Percentiles rank a stretch among this genome's conserved stretches.
phyloP scores from a whole-genome alignment of 257 asterid genomes.

The Lycium barbarum region DNA sequence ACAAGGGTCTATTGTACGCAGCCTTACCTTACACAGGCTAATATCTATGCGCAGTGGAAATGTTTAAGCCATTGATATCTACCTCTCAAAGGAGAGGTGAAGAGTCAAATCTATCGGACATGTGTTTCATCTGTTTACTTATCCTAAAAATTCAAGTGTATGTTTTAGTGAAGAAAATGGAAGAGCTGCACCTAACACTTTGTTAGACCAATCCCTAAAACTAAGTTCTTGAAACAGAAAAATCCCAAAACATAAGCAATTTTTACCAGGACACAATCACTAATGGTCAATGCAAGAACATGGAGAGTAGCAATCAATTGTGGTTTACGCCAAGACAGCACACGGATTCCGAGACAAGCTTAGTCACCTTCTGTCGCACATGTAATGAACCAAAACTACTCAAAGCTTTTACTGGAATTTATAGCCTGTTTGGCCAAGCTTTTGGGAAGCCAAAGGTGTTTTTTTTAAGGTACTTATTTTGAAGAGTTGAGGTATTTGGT shows the following conservation, averaged over 20 bases:
- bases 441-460: neutral
- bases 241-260: neutral
- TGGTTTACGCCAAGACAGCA: conserved; percentile 1
- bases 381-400: neutral
- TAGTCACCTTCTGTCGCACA: conserved; percentile 16
- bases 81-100: neutral
- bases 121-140: conserved; percentile 13
- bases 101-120: neutral
- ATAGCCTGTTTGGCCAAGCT: conserved; percentile 6
- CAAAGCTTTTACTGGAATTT: neutral
- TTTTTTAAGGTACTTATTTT: neutral
- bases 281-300: conserved; percentile 4
- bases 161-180: neutral
- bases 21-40: too few species aligned
- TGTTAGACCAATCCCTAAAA: conserved; percentile 23
- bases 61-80: neutral
- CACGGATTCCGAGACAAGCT: neutral
- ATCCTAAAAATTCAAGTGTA: conserved; percentile 4
- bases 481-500: neutral
- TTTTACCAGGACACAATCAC: conserved; percentile 19
- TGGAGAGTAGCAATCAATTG: neutral
- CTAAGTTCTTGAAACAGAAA: conserved; percentile 12
- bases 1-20: too few species aligned
- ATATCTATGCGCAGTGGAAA: conserved; percentile 20
- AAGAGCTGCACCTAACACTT: neutral